A percentile compares a stretch with the other conserved stretches of the same genome.
phyloP scores from a whole-genome alignment of 2,329 filamentous ascomycete species.

The Daldinia sp. region DNA sequence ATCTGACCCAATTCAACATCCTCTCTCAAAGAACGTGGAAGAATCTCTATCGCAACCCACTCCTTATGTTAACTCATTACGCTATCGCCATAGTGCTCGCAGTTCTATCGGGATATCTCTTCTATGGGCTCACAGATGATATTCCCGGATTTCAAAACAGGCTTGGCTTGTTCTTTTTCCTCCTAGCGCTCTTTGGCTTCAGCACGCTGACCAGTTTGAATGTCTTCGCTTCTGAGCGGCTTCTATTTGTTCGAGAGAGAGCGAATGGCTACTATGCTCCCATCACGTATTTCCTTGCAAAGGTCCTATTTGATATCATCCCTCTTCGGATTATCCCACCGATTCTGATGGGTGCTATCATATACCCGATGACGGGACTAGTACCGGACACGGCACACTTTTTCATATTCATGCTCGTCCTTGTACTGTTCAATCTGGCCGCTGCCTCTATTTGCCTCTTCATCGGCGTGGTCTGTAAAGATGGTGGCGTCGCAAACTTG shows the following conservation, averaged over 20 bases:
- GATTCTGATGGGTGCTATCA: slow-evolving; percentile 92
- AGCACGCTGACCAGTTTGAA: slow-evolving; percentile 93
- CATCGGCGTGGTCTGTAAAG: slow-evolving; percentile 94
- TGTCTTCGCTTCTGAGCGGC: slow-evolving; percentile 90
- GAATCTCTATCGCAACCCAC: slow-evolving; percentile 96
- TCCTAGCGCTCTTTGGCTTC: slow-evolving; percentile 95
- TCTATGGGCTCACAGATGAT: slow-evolving; percentile 95
- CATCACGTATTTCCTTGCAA: slow-evolving; percentile 92
- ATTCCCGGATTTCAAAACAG: slow-evolving; percentile 98
- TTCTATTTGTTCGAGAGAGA: slow-evolving; percentile 91
- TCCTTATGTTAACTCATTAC: slow-evolving; percentile 98
- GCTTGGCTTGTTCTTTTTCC: slow-evolving; percentile 96
- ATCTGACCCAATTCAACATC: slow-evolving; percentile 86
- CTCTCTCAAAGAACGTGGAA: slow-evolving; percentile 93
- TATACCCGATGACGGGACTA: slow-evolving; percentile 98
- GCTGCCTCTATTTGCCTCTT: slow-evolving; percentile 94
- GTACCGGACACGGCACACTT: slow-evolving; percentile 86
- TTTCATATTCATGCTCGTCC: slow-evolving; percentile 88
- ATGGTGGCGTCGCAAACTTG: slow-evolving; percentile 89
- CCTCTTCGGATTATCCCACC: slow-evolving; percentile 94
- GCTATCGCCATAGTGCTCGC: slow-evolving; percentile 95
- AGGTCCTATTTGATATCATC: slow-evolving; percentile 98
- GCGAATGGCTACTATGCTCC: slow-evolving; percentile 98
- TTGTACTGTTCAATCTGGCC: slow-evolving; percentile 95
- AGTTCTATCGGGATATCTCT: slow-evolving; percentile 93